Evolutionary conservation across 306 rosid genomes (phyloP), one percentile per base, ranked within the genome.

Genomic region (Senna siamea): DNA sequence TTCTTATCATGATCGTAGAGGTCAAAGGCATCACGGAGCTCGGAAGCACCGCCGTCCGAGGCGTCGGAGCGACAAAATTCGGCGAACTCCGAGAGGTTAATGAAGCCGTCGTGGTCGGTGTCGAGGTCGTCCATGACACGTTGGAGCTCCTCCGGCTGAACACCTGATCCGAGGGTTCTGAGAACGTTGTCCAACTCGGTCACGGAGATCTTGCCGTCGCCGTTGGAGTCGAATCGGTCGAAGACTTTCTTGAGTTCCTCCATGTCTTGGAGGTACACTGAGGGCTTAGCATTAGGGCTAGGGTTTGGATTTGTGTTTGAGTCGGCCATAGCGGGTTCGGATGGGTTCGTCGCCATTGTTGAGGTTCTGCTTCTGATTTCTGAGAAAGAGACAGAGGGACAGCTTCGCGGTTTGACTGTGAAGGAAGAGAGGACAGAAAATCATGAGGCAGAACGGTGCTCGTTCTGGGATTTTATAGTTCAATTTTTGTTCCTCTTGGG

Each of bases 201-300:
- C 63, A 77, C 65, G 69, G 98, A 95, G 87, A 95, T 95, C 92
- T 73, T 83, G 65, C 97, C 98, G 81, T 95, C 98, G 81, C 92
- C 96, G 89, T 95, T 90, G 46, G 85, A 1, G 61, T 95, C 98
- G 84, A 95, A 95, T 68, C 89, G 91, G 30, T 56, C 58, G 80
- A 95, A 95, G 46, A 95, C 96, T 62, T 75, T 79, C 66, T 52
- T 47, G 44, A 92, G 79, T 64, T 92, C 97, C 0, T 83, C 84
- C 78, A 18, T 66, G 85, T 82, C 74, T 48, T 86, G 82, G 76
- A 87, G 77, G 74, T 50, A 48, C 2, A 80, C 22, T 7, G 90
- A 67, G 13, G 83, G 51, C 18, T 69, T 77, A 48, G 83, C 6
- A 2, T 0, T 35, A 0, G 74, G 13, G 48, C 62, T 3, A 4